A percentile compares a stretch with the other conserved stretches of the same genome.
These are phyloP conservation scores for Penicillium simplicissimum DNA, from an alignment of 495 filamentous ascomycete species.

Conservation along the genomic window DNA sequence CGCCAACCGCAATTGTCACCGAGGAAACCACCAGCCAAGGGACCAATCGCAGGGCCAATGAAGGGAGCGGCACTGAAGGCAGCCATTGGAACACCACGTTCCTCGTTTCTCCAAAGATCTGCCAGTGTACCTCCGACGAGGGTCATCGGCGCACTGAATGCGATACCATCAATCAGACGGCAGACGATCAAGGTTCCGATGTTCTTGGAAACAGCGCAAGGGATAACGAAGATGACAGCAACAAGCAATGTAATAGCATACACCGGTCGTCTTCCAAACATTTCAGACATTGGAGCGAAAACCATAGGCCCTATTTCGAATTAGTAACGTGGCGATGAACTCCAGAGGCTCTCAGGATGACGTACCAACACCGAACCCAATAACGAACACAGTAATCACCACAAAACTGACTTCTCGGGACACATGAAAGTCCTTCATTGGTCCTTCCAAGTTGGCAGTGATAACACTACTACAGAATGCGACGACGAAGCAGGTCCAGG, in stretches of 20 bases:
- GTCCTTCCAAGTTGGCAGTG: conserved; percentile 66
- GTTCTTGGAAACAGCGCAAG: conserved; percentile 73
- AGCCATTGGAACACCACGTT: conserved; percentile 84
- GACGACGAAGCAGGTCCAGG: conserved; percentile 65
- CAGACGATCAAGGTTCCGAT: conserved; percentile 72
- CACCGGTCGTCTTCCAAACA: conserved; percentile 67
- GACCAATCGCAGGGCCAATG: conserved; percentile 71
- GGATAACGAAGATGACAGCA: conserved; percentile 75
- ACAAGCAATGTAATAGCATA: conserved; percentile 57
- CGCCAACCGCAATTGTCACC: conserved; percentile 70
- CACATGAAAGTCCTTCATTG: conserved; percentile 60
- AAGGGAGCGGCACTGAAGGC: conserved; percentile 80
- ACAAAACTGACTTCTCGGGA: conserved; percentile 67
- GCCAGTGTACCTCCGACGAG: conserved; percentile 77
- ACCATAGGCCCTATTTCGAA: conserved; percentile 61
- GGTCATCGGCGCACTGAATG: conserved; percentile 82
- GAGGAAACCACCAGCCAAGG: conserved; percentile 75
- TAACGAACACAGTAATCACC: conserved; percentile 70
- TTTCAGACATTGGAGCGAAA: conserved; percentile 76
- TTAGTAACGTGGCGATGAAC: conserved; percentile 14
- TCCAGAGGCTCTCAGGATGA: not conserved
- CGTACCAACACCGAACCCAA: conserved; percentile 75
- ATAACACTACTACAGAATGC: conserved; percentile 62
- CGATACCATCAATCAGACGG: conserved; percentile 74
- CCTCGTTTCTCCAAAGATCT: conserved; percentile 81